Evolutionary conservation across 1,284 basidiomycete species (phyloP).

Genomic region (Cutaneotrichosporon cutaneum): DNA sequence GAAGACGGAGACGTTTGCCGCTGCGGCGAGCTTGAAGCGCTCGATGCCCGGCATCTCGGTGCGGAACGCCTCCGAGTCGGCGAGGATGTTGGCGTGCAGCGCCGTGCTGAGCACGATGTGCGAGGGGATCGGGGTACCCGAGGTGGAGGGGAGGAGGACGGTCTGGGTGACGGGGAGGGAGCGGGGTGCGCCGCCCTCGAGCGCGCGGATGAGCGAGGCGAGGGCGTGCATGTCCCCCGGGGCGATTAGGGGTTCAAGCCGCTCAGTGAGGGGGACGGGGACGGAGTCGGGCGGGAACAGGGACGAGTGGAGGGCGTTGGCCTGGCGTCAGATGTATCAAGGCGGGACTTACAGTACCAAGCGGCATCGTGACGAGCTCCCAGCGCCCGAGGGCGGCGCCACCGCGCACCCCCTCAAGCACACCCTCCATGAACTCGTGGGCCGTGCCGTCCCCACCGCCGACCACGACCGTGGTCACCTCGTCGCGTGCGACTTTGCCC

Average conservation of each 20-base stretch:
- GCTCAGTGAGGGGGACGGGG: neutral
- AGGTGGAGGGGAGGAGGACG: conserved; percentile 48
- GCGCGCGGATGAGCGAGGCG: conserved; percentile 26
- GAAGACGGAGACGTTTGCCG: conserved; percentile 71
- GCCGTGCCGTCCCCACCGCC: conserved; percentile 89
- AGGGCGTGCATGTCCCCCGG: conserved; percentile 8
- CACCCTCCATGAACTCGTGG: conserved; percentile 72
- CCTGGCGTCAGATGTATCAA: conserved; percentile 45
- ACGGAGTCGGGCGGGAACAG: conserved; percentile 52
- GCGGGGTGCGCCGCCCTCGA: conserved; percentile 54
- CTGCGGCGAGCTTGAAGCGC: conserved; percentile 81
- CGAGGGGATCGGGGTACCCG: conserved; percentile 59
- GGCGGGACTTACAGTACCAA: conserved; percentile 62
- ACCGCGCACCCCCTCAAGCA: conserved; percentile 44
- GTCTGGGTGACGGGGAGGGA: conserved; percentile 64
- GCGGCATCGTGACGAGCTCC: conserved; percentile 59
- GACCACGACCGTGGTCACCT: conserved; percentile 61
- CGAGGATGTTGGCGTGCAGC: conserved; percentile 83
- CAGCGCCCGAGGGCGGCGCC: conserved; percentile 26
- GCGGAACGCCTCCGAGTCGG: conserved; percentile 75
- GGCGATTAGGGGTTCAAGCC: neutral
- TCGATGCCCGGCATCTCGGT: conserved; percentile 69
- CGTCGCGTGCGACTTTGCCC: conserved; percentile 67
- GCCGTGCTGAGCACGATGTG: conserved; percentile 59
- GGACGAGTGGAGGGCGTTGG: conserved; percentile 78